Base-by-base conservation (phyloP, 495 filamentous ascomycete genomes). In the Rostrohypoxylon terebratum region DNA sequence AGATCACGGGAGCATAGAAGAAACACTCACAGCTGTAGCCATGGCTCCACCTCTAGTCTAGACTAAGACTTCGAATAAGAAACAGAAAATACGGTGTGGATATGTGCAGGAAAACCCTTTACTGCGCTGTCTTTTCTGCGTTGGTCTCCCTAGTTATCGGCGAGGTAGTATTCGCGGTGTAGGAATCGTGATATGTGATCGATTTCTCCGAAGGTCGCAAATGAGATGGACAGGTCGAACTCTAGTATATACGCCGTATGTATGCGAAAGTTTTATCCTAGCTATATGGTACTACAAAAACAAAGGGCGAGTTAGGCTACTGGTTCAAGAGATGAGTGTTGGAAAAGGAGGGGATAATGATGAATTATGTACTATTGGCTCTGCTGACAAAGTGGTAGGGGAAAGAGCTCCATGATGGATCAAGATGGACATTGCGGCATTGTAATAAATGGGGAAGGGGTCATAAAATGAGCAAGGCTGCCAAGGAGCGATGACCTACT, bases 211-310 rank as follows among this genome's bases (percentile, higher is more conserved):
- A 57, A 64, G 14, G 36, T 66, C 60, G 64, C 47, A 38, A 25
- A 11, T 21, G 21, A 33, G 45, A 66, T 16, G 1, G 45, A 44
- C 20, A 33, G 28, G 60, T 42, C 31, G 57, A 57, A 47, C 40
- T 58, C 61, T 73, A 69, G 58, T 73, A 73, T 73, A 73, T 73
- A 73, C 38, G 59, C 25, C 20, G 33, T 66, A 69, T 57, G 48
- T 64, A 69, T 73, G 65, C 66, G 57, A 66, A 58, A 61, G 59
- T 18, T 16, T 60, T 68, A 40, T 48, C 33, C 40, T 69, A 63
- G 23, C 25, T 66, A 57, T 63, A 64, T 66, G 60, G 10, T 57
- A 61, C 51, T 73, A 14, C 38, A 59, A 53, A 42, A 50, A 73
- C 65, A 69, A 69, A 68, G 65, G 25, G 20, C 11, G 58, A 11